Base-by-base conservation (phyloP, 257 asterid genomes). In the Cinchona pubescens region DNA sequence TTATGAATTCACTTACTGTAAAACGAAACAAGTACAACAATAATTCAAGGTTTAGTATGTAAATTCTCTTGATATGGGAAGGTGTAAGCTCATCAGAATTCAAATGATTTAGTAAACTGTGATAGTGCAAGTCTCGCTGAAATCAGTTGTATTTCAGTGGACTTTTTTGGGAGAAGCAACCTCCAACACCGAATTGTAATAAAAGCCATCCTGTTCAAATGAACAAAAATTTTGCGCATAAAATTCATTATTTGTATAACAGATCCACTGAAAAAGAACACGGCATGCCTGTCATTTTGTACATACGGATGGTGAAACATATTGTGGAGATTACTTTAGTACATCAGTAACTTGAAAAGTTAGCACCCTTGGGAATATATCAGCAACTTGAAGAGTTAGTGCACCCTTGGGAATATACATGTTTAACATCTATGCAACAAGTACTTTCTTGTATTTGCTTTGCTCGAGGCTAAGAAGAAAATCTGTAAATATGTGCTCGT, bases 401-500 rank as follows among this genome's bases (percentile, higher is more conserved):
- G n/a, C 73, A 11, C 14, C 37, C 67, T 4, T 2, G 13, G 18
- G 8, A 56, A 46, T 53, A 27, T 30, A 25, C 16, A 23, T 71
- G n/a, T 53, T 56, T 61, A 55, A 37, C 19, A n/a, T 58, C 64
- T 71, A 77, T 32, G 37, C 23, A 5, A 69, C 40, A 40, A 29
- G 56, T 46, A 40, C 67, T 42, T 78, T 13, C 29, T 71, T 42
- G 61, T 38, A 23, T 42, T 66, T 73, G 43, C 63, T 45, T 42
- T 67, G 75, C 64, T 67, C 82, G 13, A 73, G 66, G 51, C 78
- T 27, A 18, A 79, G 78, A 45, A 92, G 92, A 76, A 92, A 92
- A 85, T 91, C 96, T 18, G 96, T 92, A 76, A 90, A 87, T 75
- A 87, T 85, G 67, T 89, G 90, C 80, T 92, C 97, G 30, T 92